Evolutionary conservation across 306 rosid genomes (phyloP).

Genomic region (Nissolia schottii): DNA sequence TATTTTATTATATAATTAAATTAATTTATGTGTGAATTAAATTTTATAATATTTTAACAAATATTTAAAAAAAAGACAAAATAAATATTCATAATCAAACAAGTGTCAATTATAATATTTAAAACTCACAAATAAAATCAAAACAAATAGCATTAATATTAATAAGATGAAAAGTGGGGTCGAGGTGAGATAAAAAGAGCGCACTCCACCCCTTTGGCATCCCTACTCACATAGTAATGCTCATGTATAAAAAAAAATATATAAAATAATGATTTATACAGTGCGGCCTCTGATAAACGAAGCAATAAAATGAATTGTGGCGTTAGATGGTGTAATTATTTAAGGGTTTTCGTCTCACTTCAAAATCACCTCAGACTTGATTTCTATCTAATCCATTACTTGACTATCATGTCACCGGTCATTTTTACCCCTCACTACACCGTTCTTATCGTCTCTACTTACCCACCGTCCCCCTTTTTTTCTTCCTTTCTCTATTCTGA

Average conservation of each 20-base stretch:
- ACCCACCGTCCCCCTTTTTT: neutral
- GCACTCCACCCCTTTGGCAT: too few relatives aligned
- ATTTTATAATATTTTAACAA: too few relatives aligned
- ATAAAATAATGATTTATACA: neutral
- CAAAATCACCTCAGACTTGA: conserved; percentile 2
- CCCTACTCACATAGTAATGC: too few relatives aligned
- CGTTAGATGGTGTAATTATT: neutral
- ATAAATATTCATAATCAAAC: too few relatives aligned
- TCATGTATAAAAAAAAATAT: neutral
- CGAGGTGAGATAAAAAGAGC: too few relatives aligned
- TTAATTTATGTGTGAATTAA: too few relatives aligned
- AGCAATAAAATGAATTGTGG: neutral
- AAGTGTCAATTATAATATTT: too few relatives aligned
- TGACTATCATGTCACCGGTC: conserved; percentile 26
- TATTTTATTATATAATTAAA: too few relatives aligned
- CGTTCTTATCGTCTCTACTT: conserved; percentile 21
- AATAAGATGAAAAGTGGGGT: too few relatives aligned
- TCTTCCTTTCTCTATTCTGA: neutral
- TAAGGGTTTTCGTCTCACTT: neutral
- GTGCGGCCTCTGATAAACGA: neutral
- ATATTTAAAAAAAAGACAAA: too few relatives aligned
- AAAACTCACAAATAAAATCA: too few relatives aligned
- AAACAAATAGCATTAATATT: too few relatives aligned
- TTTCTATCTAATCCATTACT: conserved; percentile 15
- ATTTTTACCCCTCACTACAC: conserved; percentile 9